Evolutionary conservation across 495 filamentous ascomycete species (phyloP).

Genomic region (Evernia prunastri): DNA sequence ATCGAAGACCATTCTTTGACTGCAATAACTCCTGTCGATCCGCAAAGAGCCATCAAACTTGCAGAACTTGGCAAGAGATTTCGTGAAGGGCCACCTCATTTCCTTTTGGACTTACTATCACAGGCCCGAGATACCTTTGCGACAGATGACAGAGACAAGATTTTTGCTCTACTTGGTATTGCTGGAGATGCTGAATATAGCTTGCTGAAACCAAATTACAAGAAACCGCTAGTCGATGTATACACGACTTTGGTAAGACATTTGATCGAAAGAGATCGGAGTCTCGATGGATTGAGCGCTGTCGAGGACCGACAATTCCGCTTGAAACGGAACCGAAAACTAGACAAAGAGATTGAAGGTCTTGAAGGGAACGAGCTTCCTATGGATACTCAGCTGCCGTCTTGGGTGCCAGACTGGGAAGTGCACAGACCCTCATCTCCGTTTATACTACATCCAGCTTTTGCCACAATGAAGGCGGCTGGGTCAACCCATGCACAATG

Average conservation of each 20-base stretch:
- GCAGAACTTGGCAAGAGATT: not conserved
- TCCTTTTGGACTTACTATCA: not conserved
- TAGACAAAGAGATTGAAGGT: no score
- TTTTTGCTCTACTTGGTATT: not conserved
- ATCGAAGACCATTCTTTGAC: conserved; percentile 1
- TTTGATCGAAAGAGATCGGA: not conserved
- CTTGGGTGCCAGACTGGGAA: not conserved
- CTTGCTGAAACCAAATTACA: conserved; percentile 1
- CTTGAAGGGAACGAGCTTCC: no score
- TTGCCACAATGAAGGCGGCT: not conserved
- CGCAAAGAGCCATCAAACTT: not conserved
- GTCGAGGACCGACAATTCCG: not conserved
- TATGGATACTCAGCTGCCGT: not conserved
- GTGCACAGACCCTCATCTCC: not conserved
- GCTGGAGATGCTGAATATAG: not conserved
- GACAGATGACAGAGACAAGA: conserved; percentile 1
- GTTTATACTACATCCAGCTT: not conserved
- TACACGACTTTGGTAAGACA: not conserved
- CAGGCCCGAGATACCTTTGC: not conserved
- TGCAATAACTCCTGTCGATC: not conserved
- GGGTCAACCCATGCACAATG: not conserved
- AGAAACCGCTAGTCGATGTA: not conserved
- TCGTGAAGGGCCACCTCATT: not conserved
- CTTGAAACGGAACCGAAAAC: not conserved
- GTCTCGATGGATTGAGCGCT: not conserved